Percentiles rank a stretch among this genome's conserved stretches.
Evolutionary conservation across 2,329 filamentous ascomycete species (phyloP).

Genomic region (Paramyrothecium sp.): DNA sequence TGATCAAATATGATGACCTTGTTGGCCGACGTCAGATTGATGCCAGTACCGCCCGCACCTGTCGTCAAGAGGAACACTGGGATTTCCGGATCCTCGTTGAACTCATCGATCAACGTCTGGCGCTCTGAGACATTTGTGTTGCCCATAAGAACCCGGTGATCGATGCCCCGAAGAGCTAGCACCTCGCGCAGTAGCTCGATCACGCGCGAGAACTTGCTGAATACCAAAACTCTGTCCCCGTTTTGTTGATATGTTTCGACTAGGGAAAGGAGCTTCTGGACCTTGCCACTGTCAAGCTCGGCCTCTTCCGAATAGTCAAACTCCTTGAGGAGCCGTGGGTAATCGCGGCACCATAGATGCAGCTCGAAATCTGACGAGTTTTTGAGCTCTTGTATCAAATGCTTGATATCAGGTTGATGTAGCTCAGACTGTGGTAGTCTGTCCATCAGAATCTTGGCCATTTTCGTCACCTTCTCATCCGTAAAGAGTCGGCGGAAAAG

Average conservation of each 20-base stretch:
- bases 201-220: conserved; percentile 89
- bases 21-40: conserved; percentile 93
- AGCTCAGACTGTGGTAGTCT: conserved; percentile 59
- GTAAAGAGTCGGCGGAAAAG: conserved; percentile 81
- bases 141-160: conserved; percentile 85
- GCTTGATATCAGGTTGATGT: conserved; percentile 48
- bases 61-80: conserved; percentile 92
- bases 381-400: conserved; percentile 55
- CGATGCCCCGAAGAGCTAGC: conserved; percentile 68
- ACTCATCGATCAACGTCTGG: conserved; percentile 85
- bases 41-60: conserved; percentile 91
- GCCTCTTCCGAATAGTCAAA: conserved; percentile 54
- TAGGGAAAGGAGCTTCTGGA: conserved; percentile 75
- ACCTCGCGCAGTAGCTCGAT: conserved; percentile 88
- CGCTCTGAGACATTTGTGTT: conserved; percentile 78
- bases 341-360: conserved; percentile 64
- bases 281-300: conserved; percentile 73
- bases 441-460: conserved; percentile 74
- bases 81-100: conserved; percentile 72
- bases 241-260: conserved; percentile 71
- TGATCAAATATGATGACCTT: conserved; percentile 98
- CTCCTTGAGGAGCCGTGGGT: conserved; percentile 45
- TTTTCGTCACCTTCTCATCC: conserved; percentile 71
- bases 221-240: conserved; percentile 85
- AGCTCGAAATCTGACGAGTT: conserved; percentile 63